Evolutionary conservation across 768 basidiomycete genomes (phyloP).

Genomic region (Termitomyces sp.): DNA sequence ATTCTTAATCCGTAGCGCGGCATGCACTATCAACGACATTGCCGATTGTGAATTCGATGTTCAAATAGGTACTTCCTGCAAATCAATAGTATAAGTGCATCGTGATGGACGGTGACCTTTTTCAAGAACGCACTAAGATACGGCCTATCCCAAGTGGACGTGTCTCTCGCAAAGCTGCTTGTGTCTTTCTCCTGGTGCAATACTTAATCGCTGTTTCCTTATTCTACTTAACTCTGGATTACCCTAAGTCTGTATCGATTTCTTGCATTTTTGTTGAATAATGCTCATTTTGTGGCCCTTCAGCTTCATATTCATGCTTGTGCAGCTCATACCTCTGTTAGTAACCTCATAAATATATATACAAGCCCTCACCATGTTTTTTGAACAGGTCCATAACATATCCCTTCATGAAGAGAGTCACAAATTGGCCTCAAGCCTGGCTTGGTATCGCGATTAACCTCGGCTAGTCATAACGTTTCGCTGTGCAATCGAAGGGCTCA

Average conservation of each 20-base stretch:
- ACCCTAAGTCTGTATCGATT: background rate
- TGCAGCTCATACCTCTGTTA: slow-evolving; percentile 6
- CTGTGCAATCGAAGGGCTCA: too few species aligned
- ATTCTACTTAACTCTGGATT: background rate
- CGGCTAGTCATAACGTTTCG: slow-evolving; percentile 28
- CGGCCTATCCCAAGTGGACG: slow-evolving; percentile 5
- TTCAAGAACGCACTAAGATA: slow-evolving; percentile 6
- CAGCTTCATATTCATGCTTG: background rate
- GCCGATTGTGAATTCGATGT: slow-evolving; percentile 14
- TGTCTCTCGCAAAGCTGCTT: background rate
- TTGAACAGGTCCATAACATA: slow-evolving; percentile 14
- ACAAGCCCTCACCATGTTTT: too few species aligned
- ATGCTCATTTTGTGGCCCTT: background rate
- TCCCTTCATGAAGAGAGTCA: slow-evolving; percentile 48
- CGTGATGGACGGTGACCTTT: background rate
- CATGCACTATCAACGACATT: slow-evolving; percentile 13
- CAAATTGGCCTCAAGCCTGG: slow-evolving; percentile 28
- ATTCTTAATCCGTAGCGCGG: background rate
- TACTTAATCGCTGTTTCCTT: background rate
- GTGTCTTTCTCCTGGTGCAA: background rate
- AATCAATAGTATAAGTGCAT: background rate
- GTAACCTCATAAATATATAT: background rate
- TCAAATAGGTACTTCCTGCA: slow-evolving; percentile 12
- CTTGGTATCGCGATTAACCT: slow-evolving; percentile 43
- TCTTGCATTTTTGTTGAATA: background rate